A percentile compares a stretch with the other conserved stretches of the same genome.
phyloP scores from a whole-genome alignment of 1,139 yeast species.

The Kazachstania sp. region DNA sequence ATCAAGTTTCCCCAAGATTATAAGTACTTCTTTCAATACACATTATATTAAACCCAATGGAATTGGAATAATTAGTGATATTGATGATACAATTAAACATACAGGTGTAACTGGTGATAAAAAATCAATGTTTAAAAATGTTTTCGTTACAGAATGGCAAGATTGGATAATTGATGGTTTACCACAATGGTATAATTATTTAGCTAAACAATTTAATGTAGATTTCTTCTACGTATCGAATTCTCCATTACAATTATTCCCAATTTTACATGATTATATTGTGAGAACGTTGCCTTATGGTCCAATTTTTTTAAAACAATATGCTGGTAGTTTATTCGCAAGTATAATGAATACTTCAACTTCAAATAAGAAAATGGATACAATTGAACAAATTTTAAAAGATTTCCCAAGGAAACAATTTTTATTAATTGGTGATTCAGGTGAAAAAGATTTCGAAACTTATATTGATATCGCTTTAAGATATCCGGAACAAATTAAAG shows the following conservation, averaged over 20 bases:
- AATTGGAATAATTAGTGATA: slow-evolving; percentile 75
- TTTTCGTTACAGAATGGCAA: slow-evolving; percentile 55
- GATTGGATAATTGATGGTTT: slow-evolving; percentile 69
- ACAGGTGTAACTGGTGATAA: slow-evolving; percentile 90
- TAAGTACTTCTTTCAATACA: slow-evolving; percentile 10
- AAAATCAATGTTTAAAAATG: slow-evolving; percentile 68
- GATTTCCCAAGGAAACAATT: slow-evolving; percentile 77
- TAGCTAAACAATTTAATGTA: slow-evolving; percentile 38
- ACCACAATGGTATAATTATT: slow-evolving; percentile 54
- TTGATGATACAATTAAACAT: slow-evolving; percentile 85
- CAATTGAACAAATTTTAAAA: slow-evolving; percentile 52
- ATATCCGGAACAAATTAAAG: slow-evolving; percentile 56
- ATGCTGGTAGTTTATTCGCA: slow-evolving; percentile 66
- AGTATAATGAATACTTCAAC: slow-evolving; percentile 79
- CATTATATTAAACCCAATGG: slow-evolving; percentile 33
- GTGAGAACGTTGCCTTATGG: slow-evolving; percentile 53
- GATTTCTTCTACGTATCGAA: slow-evolving; percentile 88
- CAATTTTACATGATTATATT: slow-evolving; percentile 51
- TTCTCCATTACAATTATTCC: slow-evolving; percentile 84
- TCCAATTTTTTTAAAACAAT: slow-evolving; percentile 79
- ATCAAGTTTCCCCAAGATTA: slow-evolving; percentile 9
- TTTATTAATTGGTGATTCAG: slow-evolving; percentile 86
- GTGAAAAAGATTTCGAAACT: slow-evolving; percentile 91
- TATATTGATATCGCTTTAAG: slow-evolving; percentile 60
- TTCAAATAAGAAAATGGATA: slow-evolving; percentile 63